A percentile compares a stretch with the other conserved stretches of the same genome.
phyloP scores from a whole-genome alignment of 2,329 filamentous ascomycete genomes.

The Penicillium vulpinum region DNA sequence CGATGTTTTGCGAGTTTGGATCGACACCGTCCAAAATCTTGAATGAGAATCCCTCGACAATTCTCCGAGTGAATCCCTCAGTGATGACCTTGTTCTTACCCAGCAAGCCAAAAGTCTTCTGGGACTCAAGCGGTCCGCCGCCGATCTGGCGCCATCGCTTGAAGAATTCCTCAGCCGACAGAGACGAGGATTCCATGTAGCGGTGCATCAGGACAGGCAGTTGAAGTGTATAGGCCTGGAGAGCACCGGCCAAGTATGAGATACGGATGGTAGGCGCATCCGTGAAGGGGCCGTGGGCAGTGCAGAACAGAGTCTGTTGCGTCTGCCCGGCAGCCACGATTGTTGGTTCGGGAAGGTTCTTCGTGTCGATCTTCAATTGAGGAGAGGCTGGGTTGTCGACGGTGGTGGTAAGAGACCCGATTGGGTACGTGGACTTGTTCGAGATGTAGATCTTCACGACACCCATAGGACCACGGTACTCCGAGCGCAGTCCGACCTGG shows the following conservation, averaged over 20 bases:
- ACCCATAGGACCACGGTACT: constrained; percentile 93
- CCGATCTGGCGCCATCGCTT: constrained; percentile 99
- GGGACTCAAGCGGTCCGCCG: constrained; percentile 79
- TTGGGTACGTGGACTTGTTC: constrained; percentile 83
- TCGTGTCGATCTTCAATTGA: constrained; percentile 82
- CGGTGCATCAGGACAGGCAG: constrained; percentile 87
- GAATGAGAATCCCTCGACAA: constrained; percentile 86
- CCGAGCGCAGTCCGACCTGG: constrained; percentile 86
- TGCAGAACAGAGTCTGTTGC: constrained; percentile 93
- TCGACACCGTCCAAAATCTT: constrained; percentile 82
- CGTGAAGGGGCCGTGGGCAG: constrained; percentile 76
- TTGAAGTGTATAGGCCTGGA: constrained; percentile 90
- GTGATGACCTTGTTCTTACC: constrained; percentile 65
- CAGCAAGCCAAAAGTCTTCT: constrained; percentile 75
- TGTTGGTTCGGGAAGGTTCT: constrained; percentile 80
- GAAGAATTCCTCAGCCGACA: constrained; percentile 93
- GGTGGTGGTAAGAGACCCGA: constrained; percentile 92
- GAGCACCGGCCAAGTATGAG: constrained; percentile 87
- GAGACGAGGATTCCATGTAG: constrained; percentile 90
- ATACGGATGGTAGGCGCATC: constrained; percentile 89
- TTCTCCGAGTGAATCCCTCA: constrained; percentile 67
- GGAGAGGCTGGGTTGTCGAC: constrained; percentile 67
- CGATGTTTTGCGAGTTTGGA: constrained; percentile 89
- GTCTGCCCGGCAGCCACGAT: constrained; percentile 74
- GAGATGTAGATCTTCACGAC: constrained; percentile 94